Evolutionary conservation across 164 flowering plant genomes (phyloP), one percentile per base, ranked within the genome.

Genomic region (Vitis riparia): DNA sequence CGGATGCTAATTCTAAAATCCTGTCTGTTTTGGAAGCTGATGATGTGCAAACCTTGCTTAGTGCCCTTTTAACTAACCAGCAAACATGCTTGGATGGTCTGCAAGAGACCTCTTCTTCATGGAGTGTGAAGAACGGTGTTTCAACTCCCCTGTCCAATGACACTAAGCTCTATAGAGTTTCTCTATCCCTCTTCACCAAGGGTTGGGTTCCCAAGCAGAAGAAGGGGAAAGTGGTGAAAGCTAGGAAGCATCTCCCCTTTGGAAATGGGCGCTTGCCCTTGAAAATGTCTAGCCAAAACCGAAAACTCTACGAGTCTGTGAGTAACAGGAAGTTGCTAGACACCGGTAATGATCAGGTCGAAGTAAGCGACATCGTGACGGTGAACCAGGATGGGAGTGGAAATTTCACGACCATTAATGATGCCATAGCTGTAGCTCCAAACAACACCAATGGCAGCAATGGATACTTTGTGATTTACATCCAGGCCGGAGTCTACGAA

Each of bases 401-500:
- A 32, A 76, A 86, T 55, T 89, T 81, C 69, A 75, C 81, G 1
- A 75, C 81, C 69, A 84, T 89, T 19, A 83, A 66, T 17, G 92
- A 84, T 9, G 94, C 94, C 2, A 65, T 89, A 1, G 62, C 70
- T 27, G 84, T 79, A 3, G 91, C 94, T 16, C 92, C 94, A 11
- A 85, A 83, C 68, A 86, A 88, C 47, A 75, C 84, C 0, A 50
- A 73, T 10, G 76, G 75, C 9, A 27, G 65, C 3, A 66, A 62
- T 32, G 90, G 90, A 1, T 89, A 89, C 66, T 89, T 85, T 67
- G n/a, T 89, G 75, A 88, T 89, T 23, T 84, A 83, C 50, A 70
- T 89, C 15, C 77, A 65, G 0, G 87, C 82, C 0, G 94, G 91
- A 2, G 81, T 83, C 13, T 89, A 89, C 55, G 83, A 88, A 61